These are phyloP conservation scores for Penicillium odoratum DNA, from an alignment of 495 filamentous ascomycete genomes.

Conservation along the genomic window DNA sequence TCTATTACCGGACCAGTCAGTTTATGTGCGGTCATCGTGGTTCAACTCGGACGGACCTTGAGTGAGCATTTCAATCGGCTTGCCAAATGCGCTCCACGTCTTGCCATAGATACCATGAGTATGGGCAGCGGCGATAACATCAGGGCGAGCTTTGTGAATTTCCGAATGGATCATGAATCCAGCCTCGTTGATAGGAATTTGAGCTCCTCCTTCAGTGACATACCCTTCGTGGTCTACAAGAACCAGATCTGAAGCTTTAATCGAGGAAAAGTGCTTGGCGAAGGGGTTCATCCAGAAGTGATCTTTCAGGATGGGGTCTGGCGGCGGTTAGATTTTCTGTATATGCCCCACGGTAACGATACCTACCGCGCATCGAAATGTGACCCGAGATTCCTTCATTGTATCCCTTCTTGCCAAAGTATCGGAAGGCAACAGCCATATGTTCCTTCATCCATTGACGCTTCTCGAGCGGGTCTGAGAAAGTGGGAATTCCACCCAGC, in stretches of 20 bases:
- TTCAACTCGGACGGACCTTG: slow-evolving; percentile 34
- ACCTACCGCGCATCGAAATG: slow-evolving; percentile 51
- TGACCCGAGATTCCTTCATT: slow-evolving; percentile 71
- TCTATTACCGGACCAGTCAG: slow-evolving; percentile 35
- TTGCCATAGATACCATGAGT: slow-evolving; percentile 49
- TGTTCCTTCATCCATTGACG: slow-evolving; percentile 70
- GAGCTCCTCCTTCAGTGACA: slow-evolving; percentile 53
- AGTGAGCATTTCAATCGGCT: slow-evolving; percentile 49
- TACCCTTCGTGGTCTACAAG: slow-evolving; percentile 50
- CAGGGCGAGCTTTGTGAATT: slow-evolving; percentile 51
- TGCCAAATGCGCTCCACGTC: slow-evolving; percentile 50
- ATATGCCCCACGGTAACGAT: neutral
- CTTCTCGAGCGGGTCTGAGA: slow-evolving; percentile 58
- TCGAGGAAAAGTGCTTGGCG: slow-evolving; percentile 9
- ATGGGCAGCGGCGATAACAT: slow-evolving; percentile 53
- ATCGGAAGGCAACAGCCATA: slow-evolving; percentile 69
- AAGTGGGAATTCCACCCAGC: slow-evolving; percentile 57
- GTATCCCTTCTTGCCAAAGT: slow-evolving; percentile 69
- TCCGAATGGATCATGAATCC: slow-evolving; percentile 67
- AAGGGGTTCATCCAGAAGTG: slow-evolving; percentile 18
- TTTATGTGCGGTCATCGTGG: neutral
- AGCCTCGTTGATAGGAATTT: slow-evolving; percentile 59
- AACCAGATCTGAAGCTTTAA: slow-evolving; percentile 38
- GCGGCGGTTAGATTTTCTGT: slow-evolving; percentile 1
- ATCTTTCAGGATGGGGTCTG: slow-evolving; percentile 27